Evolutionary conservation across 1,284 basidiomycete species (phyloP).

Genomic region (Gymnopus androsaceus): DNA sequence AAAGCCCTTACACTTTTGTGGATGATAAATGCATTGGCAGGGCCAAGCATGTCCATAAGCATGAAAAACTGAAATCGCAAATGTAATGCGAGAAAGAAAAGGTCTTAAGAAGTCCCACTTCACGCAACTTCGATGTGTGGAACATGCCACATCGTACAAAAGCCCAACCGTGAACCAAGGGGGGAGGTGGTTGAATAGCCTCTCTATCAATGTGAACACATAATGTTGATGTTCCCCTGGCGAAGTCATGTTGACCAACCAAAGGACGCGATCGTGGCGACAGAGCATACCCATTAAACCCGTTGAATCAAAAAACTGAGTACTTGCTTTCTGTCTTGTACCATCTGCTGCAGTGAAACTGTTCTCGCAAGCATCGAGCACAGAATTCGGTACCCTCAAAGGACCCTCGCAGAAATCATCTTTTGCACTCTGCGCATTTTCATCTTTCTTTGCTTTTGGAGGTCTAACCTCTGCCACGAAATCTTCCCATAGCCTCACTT

Average conservation of each 20-base stretch:
- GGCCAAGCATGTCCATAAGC: slow-evolving; percentile 32
- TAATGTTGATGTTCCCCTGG: slow-evolving; percentile 25
- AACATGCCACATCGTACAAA: slow-evolving; percentile 29
- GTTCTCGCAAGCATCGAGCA: slow-evolving; percentile 32
- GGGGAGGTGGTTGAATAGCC: slow-evolving; percentile 21
- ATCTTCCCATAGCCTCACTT: neutral
- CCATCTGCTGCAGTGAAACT: slow-evolving; percentile 38
- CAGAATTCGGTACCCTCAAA: slow-evolving; percentile 27
- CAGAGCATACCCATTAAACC: slow-evolving; percentile 6
- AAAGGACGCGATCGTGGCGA: slow-evolving; percentile 18
- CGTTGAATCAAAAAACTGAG: neutral
- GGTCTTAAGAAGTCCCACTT: slow-evolving; percentile 26
- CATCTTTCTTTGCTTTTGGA: neutral
- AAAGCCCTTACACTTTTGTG: slow-evolving; percentile 23
- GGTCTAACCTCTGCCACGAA: neutral
- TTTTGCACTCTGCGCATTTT: neutral
- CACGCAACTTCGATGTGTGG: slow-evolving; percentile 22
- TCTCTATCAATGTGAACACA: slow-evolving; percentile 20
- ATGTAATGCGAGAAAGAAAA: slow-evolving; percentile 20
- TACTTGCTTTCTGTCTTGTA: slow-evolving; percentile 15
- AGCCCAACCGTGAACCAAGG: slow-evolving; percentile 16
- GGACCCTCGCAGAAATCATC: slow-evolving; percentile 8
- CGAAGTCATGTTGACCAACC: slow-evolving; percentile 21
- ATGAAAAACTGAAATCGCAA: slow-evolving; percentile 31
- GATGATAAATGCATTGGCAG: slow-evolving; percentile 17